Evolutionary conservation across 2,329 filamentous ascomycete species (phyloP), one percentile per base, ranked within the genome.

Genomic region (Aureobasidium sp.): DNA sequence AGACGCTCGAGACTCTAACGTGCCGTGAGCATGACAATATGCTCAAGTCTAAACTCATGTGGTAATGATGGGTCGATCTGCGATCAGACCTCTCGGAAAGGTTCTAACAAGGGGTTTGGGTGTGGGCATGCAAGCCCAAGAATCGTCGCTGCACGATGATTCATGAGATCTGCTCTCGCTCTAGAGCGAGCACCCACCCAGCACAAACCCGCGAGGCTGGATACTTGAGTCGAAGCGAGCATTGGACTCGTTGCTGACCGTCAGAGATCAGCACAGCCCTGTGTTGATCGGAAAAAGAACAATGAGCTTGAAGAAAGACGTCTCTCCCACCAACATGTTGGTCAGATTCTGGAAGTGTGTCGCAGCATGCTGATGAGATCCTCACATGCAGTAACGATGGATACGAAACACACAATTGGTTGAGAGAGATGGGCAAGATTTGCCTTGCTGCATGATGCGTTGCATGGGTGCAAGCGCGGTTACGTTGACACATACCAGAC

Each of bases 61-160:
- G 53, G 54, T 36, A 48, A 59, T 36, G 57, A 59, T 50, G 45
- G 32, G 44, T 32, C 45, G 57, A 59, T 59, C 57, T 47, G 27
- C 45, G 37, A 50, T 50, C 27, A 58, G 45, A 59, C 44, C 45
- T 10, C 36, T 41, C 45, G 44, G 57, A 59, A 49, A 32, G 16
- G 45, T 50, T 50, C 45, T 27, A 59, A 34, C 57, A 50, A 25
- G 57, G 50, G 57, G 34, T 44, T 49, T 41, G 25, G 36, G 36
- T 50, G 44, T 59, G 39, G 57, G 45, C 57, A 59, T 59, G 57
- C 57, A 50, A 49, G 34, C 41, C 44, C 42, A 47, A 48, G 34
- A 58, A 48, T 58, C 54, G 54, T 59, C 41, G 39, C 44, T 59
- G 57, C 57, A 59, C 45, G 57, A 59, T 59, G 57, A 59, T 49